Evolutionary conservation across 768 basidiomycete genomes (phyloP).

Genomic region (Termitomyces sp.): DNA sequence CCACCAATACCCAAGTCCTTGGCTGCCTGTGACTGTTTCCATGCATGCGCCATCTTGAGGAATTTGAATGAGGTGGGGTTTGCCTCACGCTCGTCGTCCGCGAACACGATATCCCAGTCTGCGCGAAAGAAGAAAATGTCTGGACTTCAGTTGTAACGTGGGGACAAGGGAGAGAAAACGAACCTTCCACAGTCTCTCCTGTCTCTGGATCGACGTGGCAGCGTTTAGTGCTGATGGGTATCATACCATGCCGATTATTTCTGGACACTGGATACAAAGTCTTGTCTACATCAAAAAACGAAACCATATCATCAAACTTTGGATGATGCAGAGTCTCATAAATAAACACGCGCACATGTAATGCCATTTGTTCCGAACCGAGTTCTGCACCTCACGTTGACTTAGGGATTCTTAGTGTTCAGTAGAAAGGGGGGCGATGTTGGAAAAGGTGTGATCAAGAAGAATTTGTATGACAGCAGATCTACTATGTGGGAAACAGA

Average conservation of each 20-base stretch:
- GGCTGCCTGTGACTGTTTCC: slow-evolving; percentile 57
- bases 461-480: too few relatives aligned
- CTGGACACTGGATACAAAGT: too few relatives aligned
- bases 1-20: slow-evolving; percentile 24
- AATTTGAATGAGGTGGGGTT: slow-evolving; percentile 95
- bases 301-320: too few relatives aligned
- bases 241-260: slow-evolving; percentile 68
- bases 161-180: slow-evolving; percentile 13
- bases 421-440: too few relatives aligned
- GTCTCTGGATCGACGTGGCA: slow-evolving; percentile 81
- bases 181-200: slow-evolving; percentile 83
- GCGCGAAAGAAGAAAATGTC: neutral
- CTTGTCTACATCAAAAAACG: slow-evolving; percentile 6
- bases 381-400: too few relatives aligned
- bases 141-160: neutral
- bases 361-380: too few relatives aligned
- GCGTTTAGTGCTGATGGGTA: slow-evolving; percentile 86
- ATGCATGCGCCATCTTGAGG: slow-evolving; percentile 90
- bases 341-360: too few relatives aligned
- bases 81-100: slow-evolving; percentile 91
- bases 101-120: slow-evolving; percentile 96
- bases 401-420: too few relatives aligned
- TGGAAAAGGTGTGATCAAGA: too few relatives aligned
- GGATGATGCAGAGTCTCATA: too few relatives aligned
- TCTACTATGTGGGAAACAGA: too few relatives aligned